Evolutionary conservation across 352 stramenopile species (phyloP), one percentile per base, ranked within the genome.

Genomic region (Elongisporangium undulatum): DNA sequence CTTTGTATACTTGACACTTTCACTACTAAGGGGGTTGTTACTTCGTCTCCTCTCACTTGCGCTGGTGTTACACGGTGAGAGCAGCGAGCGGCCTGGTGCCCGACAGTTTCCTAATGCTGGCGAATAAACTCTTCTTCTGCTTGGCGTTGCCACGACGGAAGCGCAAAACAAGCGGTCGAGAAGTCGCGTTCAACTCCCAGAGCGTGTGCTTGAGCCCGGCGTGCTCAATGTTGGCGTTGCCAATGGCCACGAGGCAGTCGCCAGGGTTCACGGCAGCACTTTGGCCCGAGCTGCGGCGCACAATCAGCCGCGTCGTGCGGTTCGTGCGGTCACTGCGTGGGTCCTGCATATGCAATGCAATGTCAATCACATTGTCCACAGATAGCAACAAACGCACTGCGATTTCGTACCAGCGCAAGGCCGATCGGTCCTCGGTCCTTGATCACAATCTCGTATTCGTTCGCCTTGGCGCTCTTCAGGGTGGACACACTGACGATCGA

Each of bases 401-500:
- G 16, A 62, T 61, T 24, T 24, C 66, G 58, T 74, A 88, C 79
- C 71, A 91, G 56, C 22, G 89, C 68, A 12, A 94, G 81, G 17
- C 85, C 85, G 56, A 94, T 83, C 5, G 65, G 62, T 1, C 85
- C 85, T 45, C 74, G 69, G 34, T 72, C 71, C 23, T 68, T 63
- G 67, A 94, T 86, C n/a, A 63, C 72, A 51, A 94, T 72, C 63
- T 92, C 80, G 53, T 94, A 94, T 59, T 94, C 85, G 56, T 94
- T 94, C 10, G 85, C 70, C 63, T 92, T 92, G 56, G 77, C 75
- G 29, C 67, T 82, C 58, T 77, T 79, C 20, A 92, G 56, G 5
- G 77, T 92, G 20, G 82, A 92, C n/a, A 94, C 80, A 57, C 82
- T 92, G 39, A 92, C 82, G 55, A 81, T 85, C 29, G 72, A 69